Evolutionary conservation across 805 yeast species (phyloP).

Genomic region (Saccharomyces kudriavzevii): DNA sequence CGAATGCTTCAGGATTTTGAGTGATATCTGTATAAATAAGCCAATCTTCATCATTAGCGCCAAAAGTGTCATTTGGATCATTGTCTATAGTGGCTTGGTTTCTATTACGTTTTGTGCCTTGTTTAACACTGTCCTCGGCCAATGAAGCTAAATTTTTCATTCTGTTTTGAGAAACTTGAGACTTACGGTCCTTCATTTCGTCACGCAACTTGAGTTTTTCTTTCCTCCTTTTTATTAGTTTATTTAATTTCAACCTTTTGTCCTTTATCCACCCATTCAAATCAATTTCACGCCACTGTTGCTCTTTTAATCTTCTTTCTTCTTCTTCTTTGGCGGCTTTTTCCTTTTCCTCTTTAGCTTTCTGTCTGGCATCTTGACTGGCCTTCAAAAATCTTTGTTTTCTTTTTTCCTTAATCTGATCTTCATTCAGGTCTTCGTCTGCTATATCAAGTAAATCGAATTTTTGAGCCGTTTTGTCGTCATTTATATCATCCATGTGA

Average conservation of each 20-base stretch:
- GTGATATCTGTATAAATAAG: conserved; percentile 78
- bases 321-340: conserved; percentile 52
- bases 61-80: conserved; percentile 90
- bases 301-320: conserved; percentile 57
- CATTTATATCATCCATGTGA: conserved; percentile 36
- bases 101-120: conserved; percentile 40
- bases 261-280: conserved; percentile 71
- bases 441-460: conserved; percentile 75
- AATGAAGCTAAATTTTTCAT: conserved; percentile 86
- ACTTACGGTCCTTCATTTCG: conserved; percentile 80
- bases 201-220: conserved; percentile 64
- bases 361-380: conserved; percentile 78
- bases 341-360: conserved; percentile 72
- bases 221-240: conserved; percentile 51
- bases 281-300: conserved; percentile 69
- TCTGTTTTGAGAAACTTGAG: conserved; percentile 83
- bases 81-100: conserved; percentile 68
- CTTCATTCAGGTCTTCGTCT: conserved; percentile 73
- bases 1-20: conserved; percentile 52
- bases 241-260: conserved; percentile 54
- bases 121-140: conserved; percentile 57
- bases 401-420: conserved; percentile 77
- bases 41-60: conserved; percentile 96
- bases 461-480: conserved; percentile 33
- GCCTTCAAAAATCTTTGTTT: conserved; percentile 77